Evolutionary conservation across 352 stramenopile species (phyloP), one percentile per base, ranked within the genome.

Genomic region (Pythium vanterpoolii): DNA sequence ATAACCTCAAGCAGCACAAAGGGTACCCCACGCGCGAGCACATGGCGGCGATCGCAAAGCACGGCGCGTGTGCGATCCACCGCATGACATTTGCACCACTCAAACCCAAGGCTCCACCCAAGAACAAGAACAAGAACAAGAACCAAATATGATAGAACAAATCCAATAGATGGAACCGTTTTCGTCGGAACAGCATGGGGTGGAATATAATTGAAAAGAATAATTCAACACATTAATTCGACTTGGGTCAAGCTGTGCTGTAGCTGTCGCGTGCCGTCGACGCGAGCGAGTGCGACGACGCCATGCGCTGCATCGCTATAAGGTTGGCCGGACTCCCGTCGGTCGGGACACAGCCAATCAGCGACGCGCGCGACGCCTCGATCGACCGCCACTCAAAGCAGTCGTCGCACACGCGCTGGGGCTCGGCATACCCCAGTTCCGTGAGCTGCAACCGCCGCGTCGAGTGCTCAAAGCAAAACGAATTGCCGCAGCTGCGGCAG

Each of bases 1-100:
- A 98, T 69, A 83, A 90, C 52, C 83, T 99, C 27, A 85, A 84
- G 28, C 87, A 98, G 71, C 94, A 99, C 81, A 99, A 99, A 64
- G 97, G 97, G 23, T 99, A 99, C 76, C 91, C 89, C 10, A 99
- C 96, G 14, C 74, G 61, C 18, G 89, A 79, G 36, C 97, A 99
- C 76, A 89, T 97, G 71, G 71, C 69, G 34, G 79, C 86, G 21
- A 93, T 99, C 38, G 63, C 70, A 31, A 76, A 84, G 55, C 74
- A 97, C 68, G 97, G 97, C n/a, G 79, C 94, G 5, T 95, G 77
- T 56, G 79, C 78, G 16, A 98, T 99, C 55, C 96, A 99, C 81
- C 84, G 97, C 44, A 87, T 96, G 69, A 98, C 96, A 0, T 99
- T 99, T 78, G 95, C 93, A 7, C 96, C 96, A 19, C 71, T 99